Conservation (phyloP, 169 alveolate species). For the Eimeria necatrix region DNA sequence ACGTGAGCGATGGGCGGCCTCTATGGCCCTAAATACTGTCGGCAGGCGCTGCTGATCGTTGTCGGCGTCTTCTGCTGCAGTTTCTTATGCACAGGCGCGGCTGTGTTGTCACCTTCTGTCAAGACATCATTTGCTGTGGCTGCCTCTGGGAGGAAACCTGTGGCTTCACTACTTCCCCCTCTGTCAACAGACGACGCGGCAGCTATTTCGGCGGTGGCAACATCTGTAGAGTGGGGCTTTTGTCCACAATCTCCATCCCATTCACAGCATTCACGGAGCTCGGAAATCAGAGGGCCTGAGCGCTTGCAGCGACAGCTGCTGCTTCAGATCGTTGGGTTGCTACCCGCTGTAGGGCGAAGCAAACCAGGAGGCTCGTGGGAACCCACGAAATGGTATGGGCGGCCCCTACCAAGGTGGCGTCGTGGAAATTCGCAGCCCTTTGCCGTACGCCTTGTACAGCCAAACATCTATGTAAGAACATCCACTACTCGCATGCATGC, state of each 20-base stretch:
- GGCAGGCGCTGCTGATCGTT: slow-evolving; percentile 7
- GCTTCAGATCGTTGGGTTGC: slow-evolving; percentile 12
- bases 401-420: not conserved
- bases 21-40: not conserved
- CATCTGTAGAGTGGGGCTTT: slow-evolving; percentile 55
- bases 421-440: not conserved
- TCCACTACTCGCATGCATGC: not conserved
- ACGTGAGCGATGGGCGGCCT: not conserved
- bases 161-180: slow-evolving; percentile 54
- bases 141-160: not conserved
- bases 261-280: not conserved
- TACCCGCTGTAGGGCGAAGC: slow-evolving; percentile 39
- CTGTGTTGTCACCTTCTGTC: slow-evolving; percentile 3
- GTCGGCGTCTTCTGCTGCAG: not conserved
- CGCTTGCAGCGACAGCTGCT: not conserved
- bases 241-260: not conserved
- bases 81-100: not conserved
- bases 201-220: slow-evolving; percentile 61
- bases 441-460: slow-evolving; percentile 59
- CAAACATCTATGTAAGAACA: slow-evolving; percentile 39
- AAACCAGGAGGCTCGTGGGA: slow-evolving; percentile 64
- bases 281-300: not conserved
- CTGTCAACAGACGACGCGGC: slow-evolving; percentile 63
- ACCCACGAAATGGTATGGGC: slow-evolving; percentile 61
- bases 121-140: not conserved